These are phyloP conservation scores for Anisodus tanguticus DNA, from an alignment of 257 asterid genomes.

Conservation along the genomic window DNA sequence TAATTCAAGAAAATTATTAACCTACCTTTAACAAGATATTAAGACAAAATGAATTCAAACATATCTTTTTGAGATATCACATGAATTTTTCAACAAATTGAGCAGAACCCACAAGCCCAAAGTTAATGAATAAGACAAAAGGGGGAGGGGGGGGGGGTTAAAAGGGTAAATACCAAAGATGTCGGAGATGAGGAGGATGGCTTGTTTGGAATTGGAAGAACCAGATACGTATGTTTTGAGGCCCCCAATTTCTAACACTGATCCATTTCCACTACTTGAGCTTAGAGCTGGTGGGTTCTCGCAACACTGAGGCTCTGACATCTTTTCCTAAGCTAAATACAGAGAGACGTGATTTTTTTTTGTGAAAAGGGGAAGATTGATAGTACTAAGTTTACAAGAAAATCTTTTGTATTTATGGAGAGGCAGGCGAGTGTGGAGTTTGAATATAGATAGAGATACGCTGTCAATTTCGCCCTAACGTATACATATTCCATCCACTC, in stretches of 20 bases:
- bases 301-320: conserved; percentile 66
- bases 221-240: conserved; percentile 53
- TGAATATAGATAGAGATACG: no score
- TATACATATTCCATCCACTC: no score
- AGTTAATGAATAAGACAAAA: not conserved
- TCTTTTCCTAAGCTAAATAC: not conserved
- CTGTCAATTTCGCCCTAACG: no score
- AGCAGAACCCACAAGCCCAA: not conserved
- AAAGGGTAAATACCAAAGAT: conserved; percentile 44
- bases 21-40: no score
- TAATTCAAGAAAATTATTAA: no score
- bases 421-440: no score
- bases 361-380: no score
- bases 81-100: not conserved
- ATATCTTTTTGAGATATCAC: no score
- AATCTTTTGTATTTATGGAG: no score
- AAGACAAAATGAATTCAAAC: no score
- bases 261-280: conserved; percentile 55
- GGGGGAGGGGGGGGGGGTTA: not conserved
- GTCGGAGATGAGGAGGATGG: conserved; percentile 58
- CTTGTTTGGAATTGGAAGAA: conserved; percentile 49
- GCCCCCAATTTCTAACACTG: conserved; percentile 50
- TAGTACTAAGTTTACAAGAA: no score
- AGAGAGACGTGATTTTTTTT: no score
- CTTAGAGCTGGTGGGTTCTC: conserved; percentile 62